Evolutionary conservation across 495 filamentous ascomycete species (phyloP).

Genomic region (Lophiostoma macrostomum): DNA sequence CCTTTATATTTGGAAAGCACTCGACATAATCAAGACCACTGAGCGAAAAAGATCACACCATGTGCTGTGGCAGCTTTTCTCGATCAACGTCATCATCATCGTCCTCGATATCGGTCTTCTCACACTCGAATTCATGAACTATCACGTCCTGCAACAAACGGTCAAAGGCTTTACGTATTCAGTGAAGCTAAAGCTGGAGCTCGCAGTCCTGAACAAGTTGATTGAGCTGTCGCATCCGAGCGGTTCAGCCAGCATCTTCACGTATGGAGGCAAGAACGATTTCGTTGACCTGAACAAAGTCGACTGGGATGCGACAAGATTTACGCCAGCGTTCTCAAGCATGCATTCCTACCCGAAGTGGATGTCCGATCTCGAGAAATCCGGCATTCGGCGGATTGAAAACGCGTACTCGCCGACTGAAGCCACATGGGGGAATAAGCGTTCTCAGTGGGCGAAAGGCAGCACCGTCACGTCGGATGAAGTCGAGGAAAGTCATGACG

Average conservation of each 20-base stretch:
- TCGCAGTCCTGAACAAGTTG: conserved; percentile 28
- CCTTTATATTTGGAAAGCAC: conserved; percentile 31
- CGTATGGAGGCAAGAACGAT: conserved; percentile 24
- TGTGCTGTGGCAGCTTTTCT: conserved; percentile 26
- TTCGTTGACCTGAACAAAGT: conserved; percentile 23
- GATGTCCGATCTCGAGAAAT: conserved; percentile 26
- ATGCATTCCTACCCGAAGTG: conserved; percentile 29
- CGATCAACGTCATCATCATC: conserved; percentile 33
- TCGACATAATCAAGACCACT: conserved; percentile 20
- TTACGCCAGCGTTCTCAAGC: conserved; percentile 16
- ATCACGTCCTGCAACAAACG: conserved; percentile 16
- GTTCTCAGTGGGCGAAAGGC: conserved; percentile 4
- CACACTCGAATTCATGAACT: conserved; percentile 20
- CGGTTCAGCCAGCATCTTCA: not conserved
- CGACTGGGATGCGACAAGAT: conserved; percentile 18
- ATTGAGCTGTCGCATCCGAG: conserved; percentile 20
- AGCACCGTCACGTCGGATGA: conserved; percentile 7
- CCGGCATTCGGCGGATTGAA: conserved; percentile 16
- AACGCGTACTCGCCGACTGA: conserved; percentile 19
- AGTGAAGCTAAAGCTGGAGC: conserved; percentile 32
- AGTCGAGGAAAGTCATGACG: conserved; percentile 5
- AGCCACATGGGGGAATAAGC: conserved; percentile 4
- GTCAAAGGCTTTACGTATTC: conserved; percentile 29
- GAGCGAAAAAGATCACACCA: conserved; percentile 7
- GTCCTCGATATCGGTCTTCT: conserved; percentile 29